phyloP scores from a whole-genome alignment of 106 monocot genomes.

The Acanthochlamys bracteata region DNA sequence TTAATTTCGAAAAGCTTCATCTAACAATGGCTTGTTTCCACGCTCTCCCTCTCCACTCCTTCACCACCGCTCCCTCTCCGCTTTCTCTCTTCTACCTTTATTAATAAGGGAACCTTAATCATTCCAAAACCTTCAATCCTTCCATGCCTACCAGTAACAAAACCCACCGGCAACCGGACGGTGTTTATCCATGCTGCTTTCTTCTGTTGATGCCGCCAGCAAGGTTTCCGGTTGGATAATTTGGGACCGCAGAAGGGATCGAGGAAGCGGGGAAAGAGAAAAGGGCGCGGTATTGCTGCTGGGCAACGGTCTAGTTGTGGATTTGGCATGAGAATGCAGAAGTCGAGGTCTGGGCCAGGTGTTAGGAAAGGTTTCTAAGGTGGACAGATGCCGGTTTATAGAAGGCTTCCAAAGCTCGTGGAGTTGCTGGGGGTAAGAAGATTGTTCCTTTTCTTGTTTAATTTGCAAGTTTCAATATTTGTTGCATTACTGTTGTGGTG shows the following conservation, averaged over 20 bases:
- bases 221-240: slow-evolving; percentile 75
- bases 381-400: slow-evolving; percentile 93
- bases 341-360: slow-evolving; percentile 87
- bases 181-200: background rate
- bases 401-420: slow-evolving; percentile 82
- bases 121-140: too few species aligned
- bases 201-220: background rate
- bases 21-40: too few species aligned
- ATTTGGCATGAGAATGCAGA: slow-evolving; percentile 97
- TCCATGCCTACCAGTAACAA: too few species aligned
- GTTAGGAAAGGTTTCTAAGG: slow-evolving; percentile 87
- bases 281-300: slow-evolving; percentile 80
- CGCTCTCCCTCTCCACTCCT: background rate
- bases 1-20: background rate
- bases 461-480: background rate
- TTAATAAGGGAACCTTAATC: background rate
- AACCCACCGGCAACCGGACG: too few species aligned
- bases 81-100: slow-evolving; percentile 14
- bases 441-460: background rate
- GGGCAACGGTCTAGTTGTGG: slow-evolving; percentile 95
- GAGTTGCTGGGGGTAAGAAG: slow-evolving; percentile 82
- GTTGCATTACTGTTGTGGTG: background rate
- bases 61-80: background rate
- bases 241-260: slow-evolving; percentile 87
- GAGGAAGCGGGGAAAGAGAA: slow-evolving; percentile 65